These are phyloP conservation scores for Trifolium pratense DNA, from an alignment of 306 rosid species.

Conservation along the genomic window DNA sequence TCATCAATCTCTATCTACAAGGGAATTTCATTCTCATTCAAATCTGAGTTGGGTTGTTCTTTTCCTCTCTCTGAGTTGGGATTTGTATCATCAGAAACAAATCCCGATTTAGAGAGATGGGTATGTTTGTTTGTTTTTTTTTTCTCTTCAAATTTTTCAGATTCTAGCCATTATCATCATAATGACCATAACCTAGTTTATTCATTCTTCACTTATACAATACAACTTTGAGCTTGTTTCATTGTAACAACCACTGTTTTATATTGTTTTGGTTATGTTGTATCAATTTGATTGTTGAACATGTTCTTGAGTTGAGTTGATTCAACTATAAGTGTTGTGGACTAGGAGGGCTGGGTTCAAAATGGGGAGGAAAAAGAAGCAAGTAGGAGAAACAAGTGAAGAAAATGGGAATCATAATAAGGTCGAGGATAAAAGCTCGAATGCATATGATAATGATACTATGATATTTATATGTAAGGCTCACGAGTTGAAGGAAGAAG, in stretches of 20 bases:
- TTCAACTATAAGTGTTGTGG: conserved; percentile 40
- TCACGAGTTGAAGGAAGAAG: conserved; percentile 82
- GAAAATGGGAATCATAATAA: conserved; percentile 39
- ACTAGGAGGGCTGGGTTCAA: conserved; percentile 39
- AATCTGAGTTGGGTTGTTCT: conserved; percentile 42
- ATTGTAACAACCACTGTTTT: background rate
- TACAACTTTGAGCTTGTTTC: conserved; percentile 35
- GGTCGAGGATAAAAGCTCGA: conserved; percentile 50
- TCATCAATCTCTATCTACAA: too few species aligned
- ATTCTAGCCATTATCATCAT: background rate
- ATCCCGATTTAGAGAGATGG: conserved; percentile 55
- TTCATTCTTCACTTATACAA: too few species aligned
- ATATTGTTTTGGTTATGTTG: background rate
- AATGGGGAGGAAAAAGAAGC: conserved; percentile 86
- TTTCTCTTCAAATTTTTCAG: conserved; percentile 28
- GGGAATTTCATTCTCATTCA: conserved; percentile 29
- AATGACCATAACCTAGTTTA: too few species aligned
- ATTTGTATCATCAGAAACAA: conserved; percentile 44
- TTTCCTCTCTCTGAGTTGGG: conserved; percentile 54
- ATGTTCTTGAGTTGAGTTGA: conserved; percentile 34
- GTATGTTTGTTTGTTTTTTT: conserved; percentile 4
- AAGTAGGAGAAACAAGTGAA: conserved; percentile 53
- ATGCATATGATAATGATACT: conserved; percentile 62
- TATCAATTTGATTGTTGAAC: too few species aligned
- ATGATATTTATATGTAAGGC: conserved; percentile 63